Evolutionary conservation across 306 rosid genomes (phyloP).

Genomic region (Ammopiptanthus mongolicus): DNA sequence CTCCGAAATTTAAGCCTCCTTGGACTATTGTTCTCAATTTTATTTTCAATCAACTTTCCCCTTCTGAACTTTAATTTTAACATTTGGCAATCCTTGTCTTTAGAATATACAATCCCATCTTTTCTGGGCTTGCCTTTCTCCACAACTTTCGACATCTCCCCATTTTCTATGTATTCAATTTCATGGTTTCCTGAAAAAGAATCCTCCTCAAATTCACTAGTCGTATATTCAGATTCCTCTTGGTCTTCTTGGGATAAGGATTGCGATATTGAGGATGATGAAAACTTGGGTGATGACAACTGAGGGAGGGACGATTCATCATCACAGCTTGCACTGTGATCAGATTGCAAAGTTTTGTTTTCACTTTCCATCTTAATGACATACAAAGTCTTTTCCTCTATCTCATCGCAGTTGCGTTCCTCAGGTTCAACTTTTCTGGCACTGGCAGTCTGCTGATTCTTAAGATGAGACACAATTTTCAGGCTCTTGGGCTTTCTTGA

Average conservation of each 20-base stretch:
- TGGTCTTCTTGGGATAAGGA: constrained; percentile 33
- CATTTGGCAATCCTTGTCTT: constrained; percentile 38
- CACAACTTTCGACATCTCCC: constrained; percentile 26
- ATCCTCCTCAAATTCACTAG: constrained; percentile 48
- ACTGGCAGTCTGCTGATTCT: constrained; percentile 28
- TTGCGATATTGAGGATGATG: constrained; percentile 31
- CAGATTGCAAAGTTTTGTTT: constrained; percentile 37
- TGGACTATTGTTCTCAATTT: constrained; percentile 40
- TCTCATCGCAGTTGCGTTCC: constrained; percentile 34
- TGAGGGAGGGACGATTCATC: constrained; percentile 28
- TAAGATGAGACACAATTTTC: constrained; percentile 28
- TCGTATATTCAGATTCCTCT: constrained; percentile 48
- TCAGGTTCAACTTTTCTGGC: constrained; percentile 26
- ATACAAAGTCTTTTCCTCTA: constrained; percentile 66
- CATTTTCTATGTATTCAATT: constrained; percentile 32
- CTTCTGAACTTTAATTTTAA: constrained; percentile 50
- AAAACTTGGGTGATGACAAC: constrained; percentile 25
- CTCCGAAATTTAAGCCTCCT: constrained; percentile 72
- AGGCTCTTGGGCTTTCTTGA: constrained; percentile 36
- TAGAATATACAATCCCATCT: constrained; percentile 27
- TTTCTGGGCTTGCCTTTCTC: constrained; percentile 27
- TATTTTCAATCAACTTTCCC: constrained; percentile 57
- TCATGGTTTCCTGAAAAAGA: constrained; percentile 37
- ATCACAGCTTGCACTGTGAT: constrained; percentile 30
- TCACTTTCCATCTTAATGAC: constrained; percentile 60